Base-by-base conservation (phyloP, 805 yeast genomes). In the Kazachstania viticola region DNA sequence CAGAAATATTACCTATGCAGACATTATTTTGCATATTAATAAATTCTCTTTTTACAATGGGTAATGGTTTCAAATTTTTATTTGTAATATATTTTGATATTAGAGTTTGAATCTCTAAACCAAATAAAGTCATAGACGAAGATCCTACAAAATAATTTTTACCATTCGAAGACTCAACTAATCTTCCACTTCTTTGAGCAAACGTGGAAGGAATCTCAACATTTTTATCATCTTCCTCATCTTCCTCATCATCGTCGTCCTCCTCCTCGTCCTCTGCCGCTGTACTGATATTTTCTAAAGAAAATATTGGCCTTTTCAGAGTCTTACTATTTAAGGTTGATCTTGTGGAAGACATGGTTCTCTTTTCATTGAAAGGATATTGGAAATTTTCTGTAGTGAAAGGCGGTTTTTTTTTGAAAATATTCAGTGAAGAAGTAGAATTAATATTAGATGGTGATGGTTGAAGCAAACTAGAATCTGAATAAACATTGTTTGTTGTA, bases 111-210 rank as follows among this genome's bases (percentile, higher is more conserved):
- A 80, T 77, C 41, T 80, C 88, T 35, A 80, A 59, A 5, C 87
- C 87, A 51, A 80, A 80, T 13, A 79, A 54, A 0, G 91, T 79
- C 87, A 80, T 79, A 1, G 88, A 79, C 0, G 87, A 78, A 1
- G 85, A 75, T 0, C 93, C 93, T 23, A 79, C 81, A 46, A 79
- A 80, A 24, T 79, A 69, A 35, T 73, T 67, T 44, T 78, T 83
- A 4, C 88, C 88, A 1, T 84, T 76, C 39, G 83, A 63, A 0
- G 85, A 76, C 42, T 77, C 78, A 3, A 80, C 73, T 26, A 80
- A 58, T 32, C 83, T 65, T 2, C 88, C 84, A 44, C 75, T 72
- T 41, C 74, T 72, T 42, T 77, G 83, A 16, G 79, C 64, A 33
- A 79, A 75, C 7, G 83, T 82, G 2, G 79, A 77, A 4, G 77